Conservation (phyloP, 305 asterid species). For the Fraxinus sp. region DNA sequence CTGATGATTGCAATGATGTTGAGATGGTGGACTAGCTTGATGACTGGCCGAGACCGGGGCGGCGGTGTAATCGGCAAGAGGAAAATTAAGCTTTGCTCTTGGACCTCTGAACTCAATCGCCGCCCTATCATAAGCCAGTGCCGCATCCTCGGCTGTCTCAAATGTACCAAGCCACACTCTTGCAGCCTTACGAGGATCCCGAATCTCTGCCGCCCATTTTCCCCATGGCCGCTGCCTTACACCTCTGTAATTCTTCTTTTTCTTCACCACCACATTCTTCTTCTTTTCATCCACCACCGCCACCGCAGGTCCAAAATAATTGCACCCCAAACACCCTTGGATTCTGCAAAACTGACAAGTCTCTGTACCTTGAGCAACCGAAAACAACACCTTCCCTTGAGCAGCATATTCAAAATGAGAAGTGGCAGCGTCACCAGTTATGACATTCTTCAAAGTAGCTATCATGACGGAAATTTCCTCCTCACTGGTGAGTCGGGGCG, state of each 20-base stretch:
- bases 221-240: constrained; percentile 97
- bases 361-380: constrained; percentile 32
- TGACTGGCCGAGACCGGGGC: not conserved
- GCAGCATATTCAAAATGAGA: not conserved
- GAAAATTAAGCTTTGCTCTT: constrained; percentile 74
- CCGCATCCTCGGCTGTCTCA: constrained; percentile 75
- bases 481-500: constrained; percentile 37
- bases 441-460: constrained; percentile 54
- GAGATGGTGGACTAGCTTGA: not conserved
- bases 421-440: constrained; percentile 33
- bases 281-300: constrained; percentile 24
- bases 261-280: constrained; percentile 19
- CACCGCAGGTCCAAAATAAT: constrained; percentile 36
- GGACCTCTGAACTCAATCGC: constrained; percentile 89
- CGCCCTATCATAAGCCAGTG: constrained; percentile 76
- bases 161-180: constrained; percentile 95
- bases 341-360: constrained; percentile 55
- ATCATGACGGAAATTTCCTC: constrained; percentile 67
- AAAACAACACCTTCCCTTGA: constrained; percentile 7
- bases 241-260: constrained; percentile 83
- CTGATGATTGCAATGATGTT: not conserved
- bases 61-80: constrained; percentile 59
- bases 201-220: constrained; percentile 87
- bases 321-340: constrained; percentile 68
- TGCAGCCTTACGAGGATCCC: constrained; percentile 77